Evolutionary conservation across 805 yeast species (phyloP).

Genomic region (Cyberlindnera mississippiensis): DNA sequence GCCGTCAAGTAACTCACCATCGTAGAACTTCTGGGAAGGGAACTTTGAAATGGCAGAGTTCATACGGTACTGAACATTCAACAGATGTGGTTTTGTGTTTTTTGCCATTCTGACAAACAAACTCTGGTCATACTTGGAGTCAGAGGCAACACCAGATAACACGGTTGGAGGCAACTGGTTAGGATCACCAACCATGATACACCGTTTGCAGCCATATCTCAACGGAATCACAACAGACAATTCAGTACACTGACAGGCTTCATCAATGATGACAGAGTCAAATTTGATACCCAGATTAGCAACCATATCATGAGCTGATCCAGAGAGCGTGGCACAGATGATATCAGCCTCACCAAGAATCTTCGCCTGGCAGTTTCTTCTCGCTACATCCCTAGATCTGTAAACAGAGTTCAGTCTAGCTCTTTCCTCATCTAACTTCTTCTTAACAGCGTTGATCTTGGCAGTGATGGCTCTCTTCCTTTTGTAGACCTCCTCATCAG

Average conservation of each 20-base stretch:
- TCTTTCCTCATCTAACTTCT: constrained; percentile 71
- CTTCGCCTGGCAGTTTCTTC: constrained; percentile 69
- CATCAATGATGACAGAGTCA: constrained; percentile 91
- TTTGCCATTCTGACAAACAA: constrained; percentile 79
- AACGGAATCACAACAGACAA: constrained; percentile 87
- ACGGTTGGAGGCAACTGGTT: constrained; percentile 98
- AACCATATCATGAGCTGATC: constrained; percentile 87
- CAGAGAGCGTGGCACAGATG: constrained; percentile 89
- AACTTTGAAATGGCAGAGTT: constrained; percentile 58
- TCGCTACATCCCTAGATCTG: constrained; percentile 74
- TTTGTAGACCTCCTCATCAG: constrained; percentile 46
- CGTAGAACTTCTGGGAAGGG: constrained; percentile 48
- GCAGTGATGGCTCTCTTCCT: constrained; percentile 53
- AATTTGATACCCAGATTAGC: constrained; percentile 71
- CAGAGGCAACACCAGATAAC: constrained; percentile 80
- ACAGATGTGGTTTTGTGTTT: constrained; percentile 56
- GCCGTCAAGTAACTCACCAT: constrained; percentile 52
- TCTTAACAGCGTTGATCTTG: constrained; percentile 64
- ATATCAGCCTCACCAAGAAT: constrained; percentile 73
- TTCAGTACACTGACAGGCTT: constrained; percentile 97
- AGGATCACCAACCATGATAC: constrained; percentile 98
- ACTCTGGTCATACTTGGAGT: constrained; percentile 80
- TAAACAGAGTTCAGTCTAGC: constrained; percentile 64
- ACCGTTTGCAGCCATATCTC: constrained; percentile 82
- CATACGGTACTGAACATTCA: constrained; percentile 66